Conservation (phyloP, 352 stramenopile genomes). For the Saprolegnia diclina region DNA sequence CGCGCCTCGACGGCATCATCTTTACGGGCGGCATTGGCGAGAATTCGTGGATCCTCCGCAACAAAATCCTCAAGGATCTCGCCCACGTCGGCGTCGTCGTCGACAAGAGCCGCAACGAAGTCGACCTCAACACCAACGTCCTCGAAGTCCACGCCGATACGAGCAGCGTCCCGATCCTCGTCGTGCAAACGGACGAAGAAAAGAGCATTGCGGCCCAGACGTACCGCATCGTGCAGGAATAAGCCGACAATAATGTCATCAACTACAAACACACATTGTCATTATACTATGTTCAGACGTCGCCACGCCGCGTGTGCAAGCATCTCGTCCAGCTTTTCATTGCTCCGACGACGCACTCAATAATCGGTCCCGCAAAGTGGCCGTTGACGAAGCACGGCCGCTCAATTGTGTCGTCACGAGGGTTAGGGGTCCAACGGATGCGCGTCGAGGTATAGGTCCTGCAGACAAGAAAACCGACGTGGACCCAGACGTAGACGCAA, state of each 20-base stretch:
- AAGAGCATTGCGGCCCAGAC: conserved; percentile 84
- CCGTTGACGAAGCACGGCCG: too few species aligned
- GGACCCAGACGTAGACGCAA: too few species aligned
- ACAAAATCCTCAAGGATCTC: conserved; percentile 59
- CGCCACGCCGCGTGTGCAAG: too few species aligned
- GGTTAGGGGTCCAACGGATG: too few species aligned
- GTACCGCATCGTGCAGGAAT: conserved; percentile 40
- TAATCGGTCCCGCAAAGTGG: too few species aligned
- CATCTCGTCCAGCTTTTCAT: too few species aligned
- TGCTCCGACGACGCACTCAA: too few species aligned
- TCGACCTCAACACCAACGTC: conserved; percentile 59
- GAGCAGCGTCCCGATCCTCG: conserved; percentile 63
- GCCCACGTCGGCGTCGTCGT: conserved; percentile 64
- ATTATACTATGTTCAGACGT: too few species aligned
- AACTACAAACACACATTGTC: too few species aligned
- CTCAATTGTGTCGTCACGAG: too few species aligned
- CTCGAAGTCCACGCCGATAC: conserved; percentile 32
- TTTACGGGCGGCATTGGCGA: conserved; percentile 89
- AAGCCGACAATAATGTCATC: neutral
- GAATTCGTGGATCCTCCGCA: conserved; percentile 70
- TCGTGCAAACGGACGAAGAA: conserved; percentile 89
- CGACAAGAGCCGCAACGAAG: conserved; percentile 63
- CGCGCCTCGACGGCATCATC: conserved; percentile 71
- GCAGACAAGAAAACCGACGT: too few species aligned
- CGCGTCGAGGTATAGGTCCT: too few species aligned